Evolutionary conservation across 176 grass and related monocot genomes (phyloP), one percentile per base, ranked within the genome.

Genomic region (Stipa capillata): DNA sequence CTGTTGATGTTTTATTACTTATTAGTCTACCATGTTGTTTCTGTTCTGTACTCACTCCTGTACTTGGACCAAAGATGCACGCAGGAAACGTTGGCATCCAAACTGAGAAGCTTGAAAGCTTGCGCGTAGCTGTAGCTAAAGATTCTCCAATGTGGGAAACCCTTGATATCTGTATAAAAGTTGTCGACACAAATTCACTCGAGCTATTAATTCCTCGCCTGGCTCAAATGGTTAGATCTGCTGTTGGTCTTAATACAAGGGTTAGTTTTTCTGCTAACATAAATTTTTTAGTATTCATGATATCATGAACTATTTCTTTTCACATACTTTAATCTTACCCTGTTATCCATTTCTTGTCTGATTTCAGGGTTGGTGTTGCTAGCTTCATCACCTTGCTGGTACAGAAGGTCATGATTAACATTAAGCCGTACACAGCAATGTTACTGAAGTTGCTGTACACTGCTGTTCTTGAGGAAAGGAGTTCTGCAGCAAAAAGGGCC

Each of bases 101-200:
- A 92, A 84, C 87, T 25, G 91, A 97, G 73, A 97, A 94, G 87
- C 80, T 97, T 75, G 94, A 97, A 78, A 90, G 83, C 36, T 85
- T 94, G 63, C 89, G 91, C 76, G 84, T 97, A 79, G 91, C 94
- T 82, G 91, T 97, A 63, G 89, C 94, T 73, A 97, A 94, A 94
- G 94, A 97, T 85, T 94, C 91, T 84, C 94, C 94, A 45, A 97
- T 97, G 94, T 97, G 94, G 94, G 94, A 94, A 94, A 97, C 94
- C 39, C 94, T 97, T 69, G 91, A 97, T 90, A 70, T 97, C 35
- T 97, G 94, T 85, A 73, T 97, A 74, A 94, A 97, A 80, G 68
- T 89, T 80, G 89, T 94, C 29, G 94, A 97, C 76, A 77, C 62
- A 68, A 76, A 92, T 73, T 90, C 91, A 82, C 91, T 97, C 51